phyloP scores from a whole-genome alignment of 495 filamentous ascomycete species.

The Tetracladium setigerum region DNA sequence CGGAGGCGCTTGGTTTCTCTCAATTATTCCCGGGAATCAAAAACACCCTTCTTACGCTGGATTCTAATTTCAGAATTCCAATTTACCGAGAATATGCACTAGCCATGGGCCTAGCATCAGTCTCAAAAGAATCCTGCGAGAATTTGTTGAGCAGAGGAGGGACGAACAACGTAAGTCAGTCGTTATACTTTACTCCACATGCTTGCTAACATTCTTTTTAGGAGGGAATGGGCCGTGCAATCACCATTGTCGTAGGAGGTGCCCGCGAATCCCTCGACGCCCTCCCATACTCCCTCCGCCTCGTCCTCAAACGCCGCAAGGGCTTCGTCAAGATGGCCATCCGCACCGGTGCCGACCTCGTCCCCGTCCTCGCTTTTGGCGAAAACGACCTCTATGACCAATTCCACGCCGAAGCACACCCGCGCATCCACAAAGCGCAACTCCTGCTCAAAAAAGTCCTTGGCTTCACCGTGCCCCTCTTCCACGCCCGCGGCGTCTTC shows the following conservation, averaged over 20 bases:
- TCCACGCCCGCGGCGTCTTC: constrained; percentile 88
- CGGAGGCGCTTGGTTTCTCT: constrained; percentile 83
- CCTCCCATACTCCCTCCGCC: constrained; percentile 59
- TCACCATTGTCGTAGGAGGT: constrained; percentile 92
- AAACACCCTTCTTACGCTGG: constrained; percentile 85
- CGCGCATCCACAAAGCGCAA: constrained; percentile 67
- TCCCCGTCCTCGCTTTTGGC: constrained; percentile 86
- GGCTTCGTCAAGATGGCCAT: constrained; percentile 93
- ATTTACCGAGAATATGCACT: constrained; percentile 91
- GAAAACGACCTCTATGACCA: constrained; percentile 97
- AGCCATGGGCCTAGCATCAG: constrained; percentile 75
- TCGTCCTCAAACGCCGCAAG: constrained; percentile 76
- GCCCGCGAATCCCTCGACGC: constrained; percentile 88
- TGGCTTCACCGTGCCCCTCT: constrained; percentile 89
- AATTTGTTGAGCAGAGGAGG: constrained; percentile 77
- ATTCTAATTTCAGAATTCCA: constrained; percentile 89
- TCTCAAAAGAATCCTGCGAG: constrained; percentile 84
- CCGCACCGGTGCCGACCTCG: constrained; percentile 80
- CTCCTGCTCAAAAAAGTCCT: constrained; percentile 71
- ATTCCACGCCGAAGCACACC: constrained; percentile 60
- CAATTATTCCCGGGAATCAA: constrained; percentile 93
- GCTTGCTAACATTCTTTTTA: neutral
- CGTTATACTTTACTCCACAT: neutral
- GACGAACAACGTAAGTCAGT: constrained; percentile 41
- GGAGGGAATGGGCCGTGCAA: constrained; percentile 89